Conservation (phyloP, 78 protist genomes). For the Dictyostelium capitatum region DNA sequence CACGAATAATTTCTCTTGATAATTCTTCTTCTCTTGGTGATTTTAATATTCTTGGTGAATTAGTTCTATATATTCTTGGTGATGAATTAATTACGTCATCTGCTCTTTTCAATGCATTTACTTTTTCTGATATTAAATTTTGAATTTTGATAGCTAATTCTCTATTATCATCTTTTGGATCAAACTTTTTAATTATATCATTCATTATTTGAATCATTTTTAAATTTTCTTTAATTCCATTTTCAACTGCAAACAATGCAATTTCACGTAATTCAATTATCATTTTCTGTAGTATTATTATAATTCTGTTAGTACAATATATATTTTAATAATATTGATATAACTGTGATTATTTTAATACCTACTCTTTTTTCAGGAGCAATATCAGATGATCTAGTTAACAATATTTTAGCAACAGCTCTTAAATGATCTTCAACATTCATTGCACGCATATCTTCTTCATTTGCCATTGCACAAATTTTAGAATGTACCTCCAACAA, state of each 20-base stretch:
- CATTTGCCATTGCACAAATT: constrained; percentile 79
- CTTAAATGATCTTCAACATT: constrained; percentile 81
- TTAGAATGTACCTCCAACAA: constrained; percentile 79
- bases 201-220: constrained; percentile 17
- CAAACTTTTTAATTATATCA: constrained; percentile 32
- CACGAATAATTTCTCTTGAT: not conserved
- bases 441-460: constrained; percentile 82
- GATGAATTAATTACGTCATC: constrained; percentile 70
- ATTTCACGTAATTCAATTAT: constrained; percentile 42
- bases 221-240: constrained; percentile 35
- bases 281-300: constrained; percentile 1
- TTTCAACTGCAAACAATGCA: constrained; percentile 46
- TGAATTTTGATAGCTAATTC: constrained; percentile 55
- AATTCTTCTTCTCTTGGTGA: constrained; percentile 31
- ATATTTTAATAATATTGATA: not conserved
- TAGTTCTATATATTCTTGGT: constrained; percentile 70
- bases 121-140: constrained; percentile 64
- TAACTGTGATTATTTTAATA: not conserved
- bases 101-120: constrained; percentile 54
- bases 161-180: constrained; percentile 46
- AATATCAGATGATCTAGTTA: constrained; percentile 50
- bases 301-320: not conserved
- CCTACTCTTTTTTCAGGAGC: constrained; percentile 42
- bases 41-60: constrained; percentile 57
- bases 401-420: constrained; percentile 46